Percentiles rank a stretch among this genome's conserved stretches.
Conservation (phyloP, 495 filamentous ascomycete genomes). For the Lentithecium fluviatile region DNA sequence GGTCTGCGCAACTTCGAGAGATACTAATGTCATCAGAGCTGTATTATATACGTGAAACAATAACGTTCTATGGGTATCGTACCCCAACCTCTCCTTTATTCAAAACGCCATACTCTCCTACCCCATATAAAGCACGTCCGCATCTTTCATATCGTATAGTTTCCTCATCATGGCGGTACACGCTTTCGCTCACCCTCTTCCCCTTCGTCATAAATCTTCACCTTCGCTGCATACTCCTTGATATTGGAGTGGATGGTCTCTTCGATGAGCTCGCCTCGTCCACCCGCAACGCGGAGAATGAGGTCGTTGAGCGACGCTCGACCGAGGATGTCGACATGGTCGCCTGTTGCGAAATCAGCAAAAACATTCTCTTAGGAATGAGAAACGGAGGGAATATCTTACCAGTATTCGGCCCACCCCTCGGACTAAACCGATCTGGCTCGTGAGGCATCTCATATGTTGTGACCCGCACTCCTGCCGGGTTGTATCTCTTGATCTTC, state of each 20-base stretch:
- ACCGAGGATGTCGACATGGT: slow-evolving; percentile 96
- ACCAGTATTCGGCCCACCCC: slow-evolving; percentile 92
- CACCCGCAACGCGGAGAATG: slow-evolving; percentile 84
- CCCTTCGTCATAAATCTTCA: slow-evolving; percentile 63
- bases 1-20: too few relatives aligned
- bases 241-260: slow-evolving; percentile 80
- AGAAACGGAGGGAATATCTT: slow-evolving; percentile 14
- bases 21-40: too few relatives aligned
- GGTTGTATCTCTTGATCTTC: slow-evolving; percentile 91
- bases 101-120: too few relatives aligned
- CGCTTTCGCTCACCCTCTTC: not conserved
- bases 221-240: slow-evolving; percentile 71
- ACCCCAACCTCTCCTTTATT: too few relatives aligned
- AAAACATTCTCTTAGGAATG: not conserved
- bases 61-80: too few relatives aligned
- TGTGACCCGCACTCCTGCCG: slow-evolving; percentile 73
- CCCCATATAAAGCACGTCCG: too few relatives aligned
- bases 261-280: slow-evolving; percentile 74
- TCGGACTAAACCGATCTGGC: slow-evolving; percentile 83
- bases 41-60: too few relatives aligned
- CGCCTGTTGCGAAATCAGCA: slow-evolving; percentile 49
- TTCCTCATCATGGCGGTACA: not conserved
- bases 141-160: too few relatives aligned
- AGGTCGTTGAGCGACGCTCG: slow-evolving; percentile 86
- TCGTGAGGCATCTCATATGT: slow-evolving; percentile 96